phyloP scores from a whole-genome alignment of 2,329 filamentous ascomycete genomes.

The Curvularia sp. region DNA sequence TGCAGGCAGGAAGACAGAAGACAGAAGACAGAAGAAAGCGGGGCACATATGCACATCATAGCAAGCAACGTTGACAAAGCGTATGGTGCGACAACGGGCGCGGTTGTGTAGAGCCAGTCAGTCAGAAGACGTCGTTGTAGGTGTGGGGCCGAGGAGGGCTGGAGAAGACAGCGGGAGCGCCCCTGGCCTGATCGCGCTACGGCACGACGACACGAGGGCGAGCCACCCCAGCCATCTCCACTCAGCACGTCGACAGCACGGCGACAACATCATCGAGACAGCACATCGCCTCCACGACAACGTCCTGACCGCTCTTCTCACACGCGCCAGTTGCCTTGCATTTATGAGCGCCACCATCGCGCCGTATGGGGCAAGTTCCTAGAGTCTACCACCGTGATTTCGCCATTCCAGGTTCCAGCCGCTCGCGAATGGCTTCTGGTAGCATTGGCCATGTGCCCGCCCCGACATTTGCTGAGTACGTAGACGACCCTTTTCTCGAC shows the following conservation, averaged over 20 bases:
- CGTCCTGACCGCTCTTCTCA: not conserved
- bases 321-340: conserved; percentile 12
- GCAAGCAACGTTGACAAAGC: not conserved
- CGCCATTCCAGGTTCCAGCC: conserved; percentile 49
- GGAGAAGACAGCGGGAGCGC: not conserved
- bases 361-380: conserved; percentile 49
- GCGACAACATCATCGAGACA: conserved; percentile 5
- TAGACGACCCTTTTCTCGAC: conserved; percentile 40
- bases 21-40: not conserved
- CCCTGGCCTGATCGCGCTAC: conserved; percentile 1
- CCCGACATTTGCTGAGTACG: conserved; percentile 62
- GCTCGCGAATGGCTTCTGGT: conserved; percentile 56
- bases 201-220: conserved; percentile 5
- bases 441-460: conserved; percentile 58
- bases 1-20: not conserved
- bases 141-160: not conserved
- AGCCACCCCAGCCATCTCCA: conserved; percentile 9
- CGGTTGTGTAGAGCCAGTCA: not conserved
- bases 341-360: conserved; percentile 38
- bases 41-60: not conserved
- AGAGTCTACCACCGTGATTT: conserved; percentile 51
- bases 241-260: conserved; percentile 12
- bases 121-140: not conserved
- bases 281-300: conserved; percentile 1
- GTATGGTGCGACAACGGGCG: not conserved